Conservation (phyloP, 106 monocot genomes). For the Allium cepa region DNA sequence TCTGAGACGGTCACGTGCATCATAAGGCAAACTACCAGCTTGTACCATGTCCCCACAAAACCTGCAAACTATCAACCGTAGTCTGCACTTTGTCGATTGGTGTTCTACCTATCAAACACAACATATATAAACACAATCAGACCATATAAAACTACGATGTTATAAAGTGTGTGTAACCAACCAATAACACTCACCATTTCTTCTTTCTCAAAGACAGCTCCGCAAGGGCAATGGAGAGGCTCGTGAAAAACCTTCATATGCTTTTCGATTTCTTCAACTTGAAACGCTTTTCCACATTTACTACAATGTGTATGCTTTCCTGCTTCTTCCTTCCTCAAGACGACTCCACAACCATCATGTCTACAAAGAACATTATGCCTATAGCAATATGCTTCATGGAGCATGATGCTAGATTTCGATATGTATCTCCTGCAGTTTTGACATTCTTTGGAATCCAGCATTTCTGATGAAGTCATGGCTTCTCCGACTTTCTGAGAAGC, state of each 20-base stretch:
- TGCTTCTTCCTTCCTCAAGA: conserved; percentile 84
- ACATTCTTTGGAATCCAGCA: conserved; percentile 46
- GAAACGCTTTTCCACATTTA: conserved; percentile 63
- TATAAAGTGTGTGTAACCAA: too few species aligned
- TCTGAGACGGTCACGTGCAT: conserved; percentile 66
- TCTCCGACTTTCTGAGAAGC: conserved; percentile 28
- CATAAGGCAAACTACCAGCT: conserved; percentile 50
- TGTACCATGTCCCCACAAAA: conserved; percentile 93
- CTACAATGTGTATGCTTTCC: conserved; percentile 76
- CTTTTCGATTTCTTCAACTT: conserved; percentile 70
- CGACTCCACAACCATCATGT: conserved; percentile 75
- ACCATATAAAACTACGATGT: too few species aligned
- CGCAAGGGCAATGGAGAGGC: conserved; percentile 69
- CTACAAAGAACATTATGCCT: conserved; percentile 80
- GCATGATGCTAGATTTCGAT: conserved; percentile 33
- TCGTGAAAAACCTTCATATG: conserved; percentile 94
- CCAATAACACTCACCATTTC: conserved; percentile 60
- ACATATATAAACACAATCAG: background rate
- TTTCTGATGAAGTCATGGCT: conserved; percentile 20
- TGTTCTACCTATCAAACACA: conserved; percentile 47
- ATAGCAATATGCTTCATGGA: conserved; percentile 92
- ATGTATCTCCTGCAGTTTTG: conserved; percentile 61
- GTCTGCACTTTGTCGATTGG: conserved; percentile 54
- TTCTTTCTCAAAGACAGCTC: conserved; percentile 71
- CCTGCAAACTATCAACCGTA: conserved; percentile 73